Evolutionary conservation across 208 protist genomes (phyloP), one percentile per base, ranked within the genome.

Genomic region (Trypanosomatidae sp.): DNA sequence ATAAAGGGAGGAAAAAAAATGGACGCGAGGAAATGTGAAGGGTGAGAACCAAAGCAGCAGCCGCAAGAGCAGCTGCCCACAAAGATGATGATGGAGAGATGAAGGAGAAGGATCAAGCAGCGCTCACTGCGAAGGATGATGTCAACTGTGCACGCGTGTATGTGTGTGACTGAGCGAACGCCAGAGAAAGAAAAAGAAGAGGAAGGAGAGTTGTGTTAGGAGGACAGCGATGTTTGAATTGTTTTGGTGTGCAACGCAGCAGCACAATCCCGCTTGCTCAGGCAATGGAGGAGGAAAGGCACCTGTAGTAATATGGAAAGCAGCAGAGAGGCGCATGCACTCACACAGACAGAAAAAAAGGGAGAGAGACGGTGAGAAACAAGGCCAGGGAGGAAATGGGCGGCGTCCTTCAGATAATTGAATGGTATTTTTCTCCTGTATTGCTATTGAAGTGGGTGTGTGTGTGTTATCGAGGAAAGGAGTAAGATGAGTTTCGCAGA

Each of bases 1-100:
- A 33, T 33, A 59, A 25, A 59, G 19, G 10, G 53, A 5, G 22
- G 53, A 33, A 10, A 17, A 33, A 67, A 78, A 74, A 6, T 69
- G 78, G 66, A 78, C 44, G 28, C 9, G 62, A n/a, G 19, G 28
- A 56, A 75, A 10, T 36, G n/a, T n/a, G 36, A 33, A 69, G 30
- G 13, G 46, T 72, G 47, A 8, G 3, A 59, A 36, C 15, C 25
- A 59, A 59, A 59, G 25, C 53, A 58, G 25, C 39, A 64, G 36
- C 19, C 25, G 41, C 30, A 65, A 25, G 0, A 65, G 60, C 22
- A 25, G 39, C 46, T 65, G 19, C 39, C 60, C 39, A 12, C 22
- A 22, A 65, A 65, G 30, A 36, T 44, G 22, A 46, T 36, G 28
- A 28, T 15, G 25, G 41, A 22, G 22, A 22, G 39, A 1, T 0